A percentile compares a stretch with the other conserved stretches of the same genome.
Conservation (phyloP, 192 early-diverging fungal genomes). For the Dimargaris cristalligena region DNA sequence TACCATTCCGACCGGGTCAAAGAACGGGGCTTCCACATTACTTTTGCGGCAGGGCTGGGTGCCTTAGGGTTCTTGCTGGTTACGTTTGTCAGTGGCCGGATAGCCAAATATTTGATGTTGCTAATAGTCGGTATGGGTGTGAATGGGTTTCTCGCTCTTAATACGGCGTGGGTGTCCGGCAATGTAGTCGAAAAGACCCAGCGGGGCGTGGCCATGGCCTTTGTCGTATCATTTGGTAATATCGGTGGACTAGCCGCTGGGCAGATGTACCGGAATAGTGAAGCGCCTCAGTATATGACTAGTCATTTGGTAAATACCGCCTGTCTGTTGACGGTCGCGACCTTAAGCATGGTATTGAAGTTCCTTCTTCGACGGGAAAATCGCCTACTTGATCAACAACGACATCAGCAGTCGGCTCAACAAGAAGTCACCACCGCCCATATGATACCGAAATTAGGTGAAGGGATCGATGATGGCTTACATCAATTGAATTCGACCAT, state of each 20-base stretch:
- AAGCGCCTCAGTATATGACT: constrained; percentile 2
- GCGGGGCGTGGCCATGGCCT: constrained; percentile 32
- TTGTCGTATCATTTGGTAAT: constrained; percentile 13
- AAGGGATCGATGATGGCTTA: too few species aligned
- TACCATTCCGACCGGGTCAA: constrained; percentile 31
- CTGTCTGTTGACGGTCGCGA: too few species aligned
- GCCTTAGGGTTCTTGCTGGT: constrained; percentile 30
- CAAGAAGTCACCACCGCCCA: too few species aligned
- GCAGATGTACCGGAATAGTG: constrained; percentile 8
- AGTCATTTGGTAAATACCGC: constrained; percentile 7
- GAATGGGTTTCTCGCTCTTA: constrained; percentile 27
- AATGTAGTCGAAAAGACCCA: constrained; percentile 41
- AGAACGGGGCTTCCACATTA: constrained; percentile 24
- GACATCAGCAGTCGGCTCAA: too few species aligned
- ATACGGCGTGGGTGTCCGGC: constrained; percentile 35
- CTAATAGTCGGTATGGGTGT: constrained; percentile 22
- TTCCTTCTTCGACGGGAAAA: too few species aligned
- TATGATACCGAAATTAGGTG: too few species aligned
- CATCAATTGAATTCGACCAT: too few species aligned
- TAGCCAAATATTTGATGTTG: constrained; percentile 21
- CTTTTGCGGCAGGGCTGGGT: constrained; percentile 16
- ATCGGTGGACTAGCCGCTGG: constrained; percentile 1
- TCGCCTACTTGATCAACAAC: too few species aligned
- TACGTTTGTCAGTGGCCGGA: constrained; percentile 15
- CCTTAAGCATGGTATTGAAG: too few species aligned